Evolutionary conservation across 2,329 filamentous ascomycete genomes (phyloP).

Genomic region (Aspergillus tamarii): DNA sequence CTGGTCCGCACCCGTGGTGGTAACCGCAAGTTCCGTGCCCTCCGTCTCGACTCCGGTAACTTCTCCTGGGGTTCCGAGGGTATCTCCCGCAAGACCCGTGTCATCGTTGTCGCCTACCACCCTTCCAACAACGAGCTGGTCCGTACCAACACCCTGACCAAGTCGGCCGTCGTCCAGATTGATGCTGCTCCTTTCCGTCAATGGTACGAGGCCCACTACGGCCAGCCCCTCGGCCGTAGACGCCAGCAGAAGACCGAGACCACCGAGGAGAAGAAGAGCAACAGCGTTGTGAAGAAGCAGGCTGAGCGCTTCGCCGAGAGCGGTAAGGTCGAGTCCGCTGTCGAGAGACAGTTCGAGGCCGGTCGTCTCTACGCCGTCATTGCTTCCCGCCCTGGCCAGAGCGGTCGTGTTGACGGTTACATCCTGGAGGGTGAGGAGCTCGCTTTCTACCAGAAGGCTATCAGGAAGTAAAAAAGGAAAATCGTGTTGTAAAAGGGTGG

Average conservation of each 20-base stretch:
- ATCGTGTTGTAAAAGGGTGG: conserved; percentile 34
- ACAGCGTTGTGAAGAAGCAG: conserved; percentile 96
- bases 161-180: conserved; percentile 97
- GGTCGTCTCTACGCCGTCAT: conserved; percentile 95
- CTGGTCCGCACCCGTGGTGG: conserved; percentile 96
- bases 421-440: conserved; percentile 99
- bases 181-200: conserved; percentile 98
- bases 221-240: conserved; percentile 82
- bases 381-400: conserved; percentile 92
- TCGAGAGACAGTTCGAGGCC: conserved; percentile 99
- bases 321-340: conserved; percentile 89
- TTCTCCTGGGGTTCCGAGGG: conserved; percentile 99
- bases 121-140: conserved; percentile 99
- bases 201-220: conserved; percentile 99
- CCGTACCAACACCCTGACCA: conserved; percentile 99
- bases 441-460: conserved; percentile 99
- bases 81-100: conserved; percentile 97
- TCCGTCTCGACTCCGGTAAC: conserved; percentile 98
- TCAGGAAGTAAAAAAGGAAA: conserved; percentile 81
- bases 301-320: conserved; percentile 75
- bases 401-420: conserved; percentile 94
- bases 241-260: conserved; percentile 77
- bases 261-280: conserved; percentile 82
- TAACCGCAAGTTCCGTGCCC: conserved; percentile 99
- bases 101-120: conserved; percentile 98